Evolutionary conservation across 495 filamentous ascomycete genomes (phyloP), one percentile per base, ranked within the genome.

Genomic region (Penicillium alfredii): DNA sequence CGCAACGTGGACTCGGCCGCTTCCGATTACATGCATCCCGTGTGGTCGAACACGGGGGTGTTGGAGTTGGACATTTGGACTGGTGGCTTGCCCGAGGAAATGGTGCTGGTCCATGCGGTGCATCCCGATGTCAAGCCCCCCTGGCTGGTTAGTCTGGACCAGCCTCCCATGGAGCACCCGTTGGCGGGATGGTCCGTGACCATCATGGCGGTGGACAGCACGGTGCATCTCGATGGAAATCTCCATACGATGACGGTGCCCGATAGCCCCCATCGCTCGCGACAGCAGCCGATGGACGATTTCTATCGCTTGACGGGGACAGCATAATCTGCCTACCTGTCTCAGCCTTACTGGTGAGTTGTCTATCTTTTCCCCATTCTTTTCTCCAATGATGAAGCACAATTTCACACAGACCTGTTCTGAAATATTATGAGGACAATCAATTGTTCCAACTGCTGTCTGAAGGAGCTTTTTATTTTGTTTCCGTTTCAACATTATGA

Each of bases 281-380:
- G 66, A n/a, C 84, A 90, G 53, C 71, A 71, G 49, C 81, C 73
- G 3, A 64, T 87, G 48, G 82, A 85, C 8, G 72, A 73, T 10
- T 89, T 89, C 62, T 81, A 33, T 33, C 36, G 36, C 3, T 27
- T 35, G 25, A 30, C 18, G 10, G 32, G 40, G 32, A 30, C 42
- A 14, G 20, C 17, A 8, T 38, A 30, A 33, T 13, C 4, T 15
- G 18, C 23, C 23, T 8, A 25, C 23, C 8, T 25, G 23, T 8
- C n/a, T 25, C 8, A 25, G 23, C 19, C n/a, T 20, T 30, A 2
- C 3, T 27, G 36, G 29, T 10, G 8, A 19, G 15, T 28, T 20
- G 9, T 13, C 23, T 24, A 12, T 15, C 33, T 28, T 13, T 37
- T 15, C 25, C 28, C 29, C 29, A 24, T 9, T 8, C 8, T 25